Base-by-base conservation (phyloP, 192 early-diverging fungal genomes). In the Entomortierella parvispora region DNA sequence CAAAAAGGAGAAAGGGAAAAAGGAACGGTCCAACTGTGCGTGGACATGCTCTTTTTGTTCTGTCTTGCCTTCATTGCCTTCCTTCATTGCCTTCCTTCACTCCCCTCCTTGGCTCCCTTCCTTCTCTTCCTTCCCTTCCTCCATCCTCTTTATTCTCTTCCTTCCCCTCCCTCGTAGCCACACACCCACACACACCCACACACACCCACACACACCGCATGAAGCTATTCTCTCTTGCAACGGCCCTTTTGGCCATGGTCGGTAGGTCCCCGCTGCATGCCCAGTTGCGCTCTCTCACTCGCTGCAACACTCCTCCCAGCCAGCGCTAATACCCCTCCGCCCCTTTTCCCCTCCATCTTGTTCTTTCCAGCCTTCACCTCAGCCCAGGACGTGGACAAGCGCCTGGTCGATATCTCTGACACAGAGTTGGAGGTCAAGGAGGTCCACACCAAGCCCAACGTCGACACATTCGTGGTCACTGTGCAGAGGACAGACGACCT, bases 401-500 rank as follows among this genome's bases (percentile, higher is more conserved):
- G 72, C 32, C 60, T 77, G 46, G 55, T 77, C 29, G 81, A 82
- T 57, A 51, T 82, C 49, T 79, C 81, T 37, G 56, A 67, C 31
- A 82, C 81, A 3, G 45, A 68, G 28, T 32, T 82, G 37, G 58
- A 68, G 32, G 69, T 82, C 47, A 64, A 76, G 54, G 66, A 79
- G 50, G 61, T 69, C 40, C 66, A 71, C 25, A 46, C 32, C 62
- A 74, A 68, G 48, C 58, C 72, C 25, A 52, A 49, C 44, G 50
- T 71, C 10, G 84, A 86, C 52, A 74, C 82, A 65, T 82, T 88
- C 46, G 80, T 80, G 58, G 85, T 88, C 43, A 86, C 85, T 10
- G 85, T 88, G 23, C 81, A 84, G 55, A 79, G 85, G 10, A 79
- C 83, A 14, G 87, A 88, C 54, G 87, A 88, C 45, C 80, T 88